Evolutionary conservation across 2,329 filamentous ascomycete genomes (phyloP).

Genomic region (Alternaria sp.): DNA sequence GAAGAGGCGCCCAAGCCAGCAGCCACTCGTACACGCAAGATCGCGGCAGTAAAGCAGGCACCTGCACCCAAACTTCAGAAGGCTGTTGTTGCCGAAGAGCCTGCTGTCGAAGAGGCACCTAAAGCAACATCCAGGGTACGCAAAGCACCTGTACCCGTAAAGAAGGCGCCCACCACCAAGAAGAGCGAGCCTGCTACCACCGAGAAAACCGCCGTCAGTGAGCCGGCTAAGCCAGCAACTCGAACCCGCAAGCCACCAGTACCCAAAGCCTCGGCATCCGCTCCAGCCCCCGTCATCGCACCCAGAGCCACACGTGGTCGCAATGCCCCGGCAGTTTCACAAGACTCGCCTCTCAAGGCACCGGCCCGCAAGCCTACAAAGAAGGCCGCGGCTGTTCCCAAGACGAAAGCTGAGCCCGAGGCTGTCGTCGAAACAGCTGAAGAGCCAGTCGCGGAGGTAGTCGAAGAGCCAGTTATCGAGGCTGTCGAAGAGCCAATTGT

Average conservation of each 20-base stretch:
- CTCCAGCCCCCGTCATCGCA: constrained; percentile 20
- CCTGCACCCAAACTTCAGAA: constrained; percentile 19
- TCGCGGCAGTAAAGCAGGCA: constrained; percentile 26
- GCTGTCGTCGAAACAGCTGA: constrained; percentile 14
- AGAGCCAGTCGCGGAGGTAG: constrained; percentile 2
- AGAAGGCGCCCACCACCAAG: constrained; percentile 26
- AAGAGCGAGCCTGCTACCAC: constrained; percentile 11
- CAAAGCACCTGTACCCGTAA: constrained; percentile 23
- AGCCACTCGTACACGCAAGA: constrained; percentile 29
- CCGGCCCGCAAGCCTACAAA: constrained; percentile 38
- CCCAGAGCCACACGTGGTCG: constrained; percentile 33
- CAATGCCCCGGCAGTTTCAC: constrained; percentile 23
- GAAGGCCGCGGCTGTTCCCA: constrained; percentile 23
- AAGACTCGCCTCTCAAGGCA: constrained; percentile 38
- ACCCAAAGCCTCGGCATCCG: constrained; percentile 18
- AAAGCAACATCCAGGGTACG: constrained; percentile 29
- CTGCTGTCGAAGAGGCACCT: constrained; percentile 18
- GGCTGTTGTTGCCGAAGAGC: constrained; percentile 18
- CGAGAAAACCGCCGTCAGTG: constrained; percentile 18
- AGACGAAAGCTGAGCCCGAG: constrained; percentile 23
- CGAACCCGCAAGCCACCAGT: constrained; percentile 30
- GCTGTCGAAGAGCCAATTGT: not conserved
- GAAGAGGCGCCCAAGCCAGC: constrained; percentile 29
- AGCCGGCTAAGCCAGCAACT: constrained; percentile 28
- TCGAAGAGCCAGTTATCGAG: not conserved